phyloP scores from a whole-genome alignment of 2,329 filamentous ascomycete species.

The Myriosclerotinia duriaeana region DNA sequence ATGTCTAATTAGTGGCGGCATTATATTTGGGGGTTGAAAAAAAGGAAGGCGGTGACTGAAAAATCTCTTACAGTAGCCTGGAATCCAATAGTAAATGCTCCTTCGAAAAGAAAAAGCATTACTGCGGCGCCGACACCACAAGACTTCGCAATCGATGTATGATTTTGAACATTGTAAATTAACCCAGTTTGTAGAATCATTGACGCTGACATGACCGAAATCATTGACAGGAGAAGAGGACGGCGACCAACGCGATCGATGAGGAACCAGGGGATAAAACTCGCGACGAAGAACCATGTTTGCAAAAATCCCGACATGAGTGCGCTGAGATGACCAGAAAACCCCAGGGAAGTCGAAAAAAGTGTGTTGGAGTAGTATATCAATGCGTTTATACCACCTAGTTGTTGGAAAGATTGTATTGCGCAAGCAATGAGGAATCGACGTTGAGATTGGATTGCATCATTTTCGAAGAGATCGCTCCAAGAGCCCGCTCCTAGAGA shows the following conservation, averaged over 20 bases:
- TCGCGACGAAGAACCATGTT: constrained; percentile 48
- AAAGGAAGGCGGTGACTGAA: background rate
- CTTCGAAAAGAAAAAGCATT: constrained; percentile 61
- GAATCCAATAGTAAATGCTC: constrained; percentile 60
- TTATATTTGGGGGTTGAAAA: no score
- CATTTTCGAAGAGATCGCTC: constrained; percentile 33
- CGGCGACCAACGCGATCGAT: constrained; percentile 62
- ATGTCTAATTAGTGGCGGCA: no score
- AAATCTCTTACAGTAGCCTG: constrained; percentile 50
- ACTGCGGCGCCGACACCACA: constrained; percentile 45
- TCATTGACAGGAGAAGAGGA: constrained; percentile 61
- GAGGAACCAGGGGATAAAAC: constrained; percentile 43
- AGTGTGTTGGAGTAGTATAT: constrained; percentile 48
- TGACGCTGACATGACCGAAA: constrained; percentile 44
- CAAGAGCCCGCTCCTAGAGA: constrained; percentile 41
- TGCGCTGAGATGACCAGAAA: constrained; percentile 47
- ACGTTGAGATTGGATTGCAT: constrained; percentile 47
- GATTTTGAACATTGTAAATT: constrained; percentile 45
- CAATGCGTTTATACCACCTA: constrained; percentile 45
- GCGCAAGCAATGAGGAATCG: constrained; percentile 51
- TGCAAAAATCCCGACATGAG: constrained; percentile 55
- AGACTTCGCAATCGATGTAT: constrained; percentile 39
- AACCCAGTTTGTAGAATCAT: constrained; percentile 46
- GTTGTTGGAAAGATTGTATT: constrained; percentile 53
- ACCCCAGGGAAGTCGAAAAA: constrained; percentile 48